A percentile compares a stretch with the other conserved stretches of the same genome.
phyloP scores from a whole-genome alignment of 2,329 filamentous ascomycete species.

The Monosporascus sp. region DNA sequence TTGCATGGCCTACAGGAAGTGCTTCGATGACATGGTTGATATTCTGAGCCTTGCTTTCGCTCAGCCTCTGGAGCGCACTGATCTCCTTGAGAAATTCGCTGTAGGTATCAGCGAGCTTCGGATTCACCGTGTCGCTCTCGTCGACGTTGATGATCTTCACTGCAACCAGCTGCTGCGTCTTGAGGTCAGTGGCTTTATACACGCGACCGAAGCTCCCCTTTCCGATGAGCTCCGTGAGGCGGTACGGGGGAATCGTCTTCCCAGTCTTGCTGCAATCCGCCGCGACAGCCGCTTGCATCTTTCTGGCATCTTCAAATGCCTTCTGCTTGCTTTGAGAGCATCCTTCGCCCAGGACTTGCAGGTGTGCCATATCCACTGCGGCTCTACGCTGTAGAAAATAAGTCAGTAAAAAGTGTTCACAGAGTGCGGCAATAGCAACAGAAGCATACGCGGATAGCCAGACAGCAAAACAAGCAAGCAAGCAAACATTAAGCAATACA shows the following conservation, averaged over 20 bases:
- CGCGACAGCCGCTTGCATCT: conserved; percentile 60
- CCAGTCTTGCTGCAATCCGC: conserved; percentile 56
- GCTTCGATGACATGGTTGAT: conserved; percentile 79
- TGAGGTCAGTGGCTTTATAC: conserved; percentile 54
- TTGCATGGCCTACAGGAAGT: conserved; percentile 67
- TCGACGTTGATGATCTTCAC: conserved; percentile 84
- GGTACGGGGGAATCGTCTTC: conserved; percentile 58
- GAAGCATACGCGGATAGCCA: background rate
- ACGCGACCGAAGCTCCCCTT: conserved; percentile 71
- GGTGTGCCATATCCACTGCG: conserved; percentile 17
- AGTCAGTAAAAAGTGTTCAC: conserved; percentile 4
- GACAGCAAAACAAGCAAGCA: background rate
- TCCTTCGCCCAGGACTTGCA: conserved; percentile 20
- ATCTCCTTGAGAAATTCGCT: conserved; percentile 66
- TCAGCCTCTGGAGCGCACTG: conserved; percentile 64
- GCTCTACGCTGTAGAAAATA: conserved; percentile 2
- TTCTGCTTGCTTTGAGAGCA: conserved; percentile 34
- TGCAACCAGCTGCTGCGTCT: conserved; percentile 54
- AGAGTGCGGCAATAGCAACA: background rate
- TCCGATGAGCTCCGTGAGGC: conserved; percentile 67
- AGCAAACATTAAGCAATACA: background rate
- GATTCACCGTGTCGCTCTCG: conserved; percentile 63
- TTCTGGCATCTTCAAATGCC: conserved; percentile 62
- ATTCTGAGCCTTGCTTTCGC: conserved; percentile 69
- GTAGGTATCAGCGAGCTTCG: conserved; percentile 60